phyloP scores from a whole-genome alignment of 805 yeast genomes.

The Ogataea chonburiensis region DNA sequence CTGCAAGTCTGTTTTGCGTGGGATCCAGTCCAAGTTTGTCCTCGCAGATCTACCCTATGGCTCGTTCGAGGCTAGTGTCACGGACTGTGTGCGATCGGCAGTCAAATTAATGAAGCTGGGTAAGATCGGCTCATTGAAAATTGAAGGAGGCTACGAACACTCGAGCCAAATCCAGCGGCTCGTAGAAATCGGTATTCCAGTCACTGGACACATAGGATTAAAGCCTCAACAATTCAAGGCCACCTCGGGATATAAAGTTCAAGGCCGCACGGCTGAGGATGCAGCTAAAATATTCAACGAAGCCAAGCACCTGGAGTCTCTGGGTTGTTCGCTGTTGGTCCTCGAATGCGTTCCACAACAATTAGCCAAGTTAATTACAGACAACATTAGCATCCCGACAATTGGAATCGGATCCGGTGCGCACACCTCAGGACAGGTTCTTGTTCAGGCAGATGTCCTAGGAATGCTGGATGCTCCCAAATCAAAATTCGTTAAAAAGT shows the following conservation, averaged over 20 bases:
- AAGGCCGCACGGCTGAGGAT: slow-evolving; percentile 58
- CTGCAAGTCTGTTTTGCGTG: slow-evolving; percentile 73
- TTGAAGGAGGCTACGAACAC: slow-evolving; percentile 76
- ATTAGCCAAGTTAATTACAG: slow-evolving; percentile 64
- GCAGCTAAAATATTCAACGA: slow-evolving; percentile 63
- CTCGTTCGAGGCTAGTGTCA: slow-evolving; percentile 62
- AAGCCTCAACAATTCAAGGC: slow-evolving; percentile 85
- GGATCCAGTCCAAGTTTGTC: slow-evolving; percentile 60
- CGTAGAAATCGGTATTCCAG: slow-evolving; percentile 75
- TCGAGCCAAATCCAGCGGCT: slow-evolving; percentile 55
- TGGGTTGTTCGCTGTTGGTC: slow-evolving; percentile 75
- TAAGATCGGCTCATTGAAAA: slow-evolving; percentile 68
- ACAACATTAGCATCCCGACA: slow-evolving; percentile 64
- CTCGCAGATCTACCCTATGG: slow-evolving; percentile 92
- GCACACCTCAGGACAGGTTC: slow-evolving; percentile 80
- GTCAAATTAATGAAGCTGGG: slow-evolving; percentile 54
- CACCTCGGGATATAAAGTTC: slow-evolving; percentile 85
- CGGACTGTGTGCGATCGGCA: slow-evolving; percentile 62
- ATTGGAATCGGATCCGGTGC: slow-evolving; percentile 97
- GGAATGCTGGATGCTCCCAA: slow-evolving; percentile 63
- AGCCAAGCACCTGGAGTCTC: slow-evolving; percentile 64
- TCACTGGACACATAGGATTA: slow-evolving; percentile 87
- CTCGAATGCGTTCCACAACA: slow-evolving; percentile 84
- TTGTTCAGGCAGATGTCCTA: slow-evolving; percentile 80
- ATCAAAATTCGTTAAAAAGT: slow-evolving; percentile 78